Evolutionary conservation across 2,329 filamentous ascomycete genomes (phyloP), one percentile per base, ranked within the genome.

Genomic region (Cladorrhinum sp.): DNA sequence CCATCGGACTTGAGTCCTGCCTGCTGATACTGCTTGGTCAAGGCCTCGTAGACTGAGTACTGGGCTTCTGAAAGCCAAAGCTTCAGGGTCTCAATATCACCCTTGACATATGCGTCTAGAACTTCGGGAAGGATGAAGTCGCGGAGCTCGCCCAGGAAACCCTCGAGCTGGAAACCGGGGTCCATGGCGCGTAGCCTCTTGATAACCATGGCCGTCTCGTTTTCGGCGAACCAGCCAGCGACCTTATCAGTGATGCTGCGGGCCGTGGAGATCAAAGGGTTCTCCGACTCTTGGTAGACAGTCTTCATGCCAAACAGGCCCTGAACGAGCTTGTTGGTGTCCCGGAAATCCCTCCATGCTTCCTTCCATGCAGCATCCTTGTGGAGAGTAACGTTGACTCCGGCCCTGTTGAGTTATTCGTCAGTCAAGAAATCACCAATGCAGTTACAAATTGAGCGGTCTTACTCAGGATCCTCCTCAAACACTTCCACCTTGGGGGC

Each of bases 351-450:
- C 70, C 89, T 86, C 95, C 95, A 99, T n/a, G 92, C 92, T 75
- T 98, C 94, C 78, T 96, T 97, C 92, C 94, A 98, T 21, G 90
- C 91, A 14, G 95, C 88, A 69, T 99, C 95, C 77, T 99, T 99
- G 82, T 99, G 95, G 0, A 99, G 75, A 0, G 94, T 98, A 54
- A 99, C 80, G 72, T 96, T 96, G 60, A 93, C 96, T 62, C 95
- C 95, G 62, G 95, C 95, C 61, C 95, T 97, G 67, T 16, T 56
- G 14, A 59, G 36, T 55, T 26, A 62, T 46, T 3, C 18, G 46
- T 61, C 63, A 65, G 55, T 39, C 16, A 39, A 21, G 18, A 39
- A 18, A 39, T 23, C 79, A 72, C 77, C 74, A 70, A 65, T 72
- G 69, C 58, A 18, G 8, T 24, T 49, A 1, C 21, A 46, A 55